These are phyloP conservation scores for Paramecium tetraurelia DNA, from an alignment of 73 alveolate genomes.

Conservation along the genomic window DNA sequence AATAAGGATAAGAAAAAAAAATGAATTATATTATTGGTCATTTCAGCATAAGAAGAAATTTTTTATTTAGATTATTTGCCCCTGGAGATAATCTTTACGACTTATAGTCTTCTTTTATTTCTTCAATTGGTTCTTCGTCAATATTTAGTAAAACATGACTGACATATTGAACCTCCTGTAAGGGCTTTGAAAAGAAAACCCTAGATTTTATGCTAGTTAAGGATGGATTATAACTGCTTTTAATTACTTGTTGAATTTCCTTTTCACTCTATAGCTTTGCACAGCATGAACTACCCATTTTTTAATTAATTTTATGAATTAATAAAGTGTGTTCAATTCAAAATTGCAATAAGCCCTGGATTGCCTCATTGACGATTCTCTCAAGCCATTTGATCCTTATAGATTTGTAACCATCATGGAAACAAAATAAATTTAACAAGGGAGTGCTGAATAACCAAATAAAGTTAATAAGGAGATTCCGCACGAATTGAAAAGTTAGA, in stretches of 20 bases:
- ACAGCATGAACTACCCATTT: not conserved
- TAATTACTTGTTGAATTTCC: not conserved
- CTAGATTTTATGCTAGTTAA: not conserved
- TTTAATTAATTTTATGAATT: not conserved
- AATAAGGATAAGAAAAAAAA: not conserved
- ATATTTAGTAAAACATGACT: not conserved
- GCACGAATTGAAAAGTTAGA: not conserved
- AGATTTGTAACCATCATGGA: not conserved
- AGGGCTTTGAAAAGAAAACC: not conserved
- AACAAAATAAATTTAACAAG: not conserved
- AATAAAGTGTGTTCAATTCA: conserved; percentile 20
- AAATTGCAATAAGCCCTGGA: not conserved
- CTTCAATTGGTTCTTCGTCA: not conserved
- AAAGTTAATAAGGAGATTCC: not conserved
- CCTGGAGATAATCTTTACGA: not conserved
- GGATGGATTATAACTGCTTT: not conserved
- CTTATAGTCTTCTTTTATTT: not conserved
- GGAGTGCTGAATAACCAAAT: not conserved
- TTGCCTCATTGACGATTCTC: not conserved
- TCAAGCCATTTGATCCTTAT: not conserved
- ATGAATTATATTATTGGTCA: not conserved
- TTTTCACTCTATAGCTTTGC: not conserved
- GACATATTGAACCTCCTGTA: not conserved
- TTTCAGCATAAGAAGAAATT: not conserved
- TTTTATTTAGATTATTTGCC: not conserved